Evolutionary conservation across 305 asterid species (phyloP).

Genomic region (Solanum hybrid): DNA sequence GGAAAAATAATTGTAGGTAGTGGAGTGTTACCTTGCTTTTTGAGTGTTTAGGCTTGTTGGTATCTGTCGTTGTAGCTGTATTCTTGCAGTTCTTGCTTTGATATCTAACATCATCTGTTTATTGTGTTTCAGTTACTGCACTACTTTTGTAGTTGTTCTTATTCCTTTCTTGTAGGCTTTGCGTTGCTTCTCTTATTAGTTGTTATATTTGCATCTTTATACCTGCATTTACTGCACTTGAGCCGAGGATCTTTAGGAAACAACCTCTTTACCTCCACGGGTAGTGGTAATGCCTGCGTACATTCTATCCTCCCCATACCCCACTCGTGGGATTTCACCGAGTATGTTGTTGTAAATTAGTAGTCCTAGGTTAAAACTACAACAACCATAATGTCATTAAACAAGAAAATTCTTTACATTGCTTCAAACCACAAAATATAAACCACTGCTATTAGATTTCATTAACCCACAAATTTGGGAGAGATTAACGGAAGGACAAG

Average conservation of each 20-base stretch:
- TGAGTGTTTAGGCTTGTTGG: neutral
- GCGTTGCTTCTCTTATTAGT: neutral
- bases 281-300: neutral
- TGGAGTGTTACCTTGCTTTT: neutral
- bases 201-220: neutral
- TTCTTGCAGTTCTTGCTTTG: neutral
- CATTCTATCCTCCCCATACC: neutral
- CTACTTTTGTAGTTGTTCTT: neutral
- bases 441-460: neutral
- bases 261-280: neutral
- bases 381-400: neutral
- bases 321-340: neutral
- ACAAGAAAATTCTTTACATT: neutral
- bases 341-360: neutral
- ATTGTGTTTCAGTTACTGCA: neutral
- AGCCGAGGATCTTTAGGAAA: neutral
- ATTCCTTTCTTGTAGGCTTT: neutral
- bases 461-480: neutral
- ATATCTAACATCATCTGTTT: neutral
- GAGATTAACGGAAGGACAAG: neutral
- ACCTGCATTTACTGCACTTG: neutral
- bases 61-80: neutral
- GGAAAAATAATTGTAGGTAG: neutral
- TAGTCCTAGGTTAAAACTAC: neutral
- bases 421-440: neutral